Conservation (phyloP, 148 eudicot genomes). For the Vaccinium vitisidaea region DNA sequence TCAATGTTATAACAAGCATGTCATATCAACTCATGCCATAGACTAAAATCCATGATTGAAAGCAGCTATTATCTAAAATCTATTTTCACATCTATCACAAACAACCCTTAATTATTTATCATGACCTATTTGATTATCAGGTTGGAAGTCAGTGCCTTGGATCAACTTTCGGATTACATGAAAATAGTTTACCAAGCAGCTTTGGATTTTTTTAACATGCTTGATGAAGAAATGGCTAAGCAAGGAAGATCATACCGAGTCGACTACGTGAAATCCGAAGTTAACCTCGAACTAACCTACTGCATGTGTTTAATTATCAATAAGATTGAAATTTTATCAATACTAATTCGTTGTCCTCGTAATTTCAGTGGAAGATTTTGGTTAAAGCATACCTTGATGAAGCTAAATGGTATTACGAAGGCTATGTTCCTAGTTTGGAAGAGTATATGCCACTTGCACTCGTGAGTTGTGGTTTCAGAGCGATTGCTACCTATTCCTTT, state of each 20-base stretch:
- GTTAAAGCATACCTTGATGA: slow-evolving; percentile 35
- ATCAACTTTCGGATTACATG: slow-evolving; percentile 43
- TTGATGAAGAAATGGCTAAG: slow-evolving; percentile 32
- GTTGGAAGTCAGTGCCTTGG: slow-evolving; percentile 33
- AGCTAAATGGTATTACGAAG: slow-evolving; percentile 36
- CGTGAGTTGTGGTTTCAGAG: slow-evolving; percentile 15
- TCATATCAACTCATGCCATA: too few species aligned
- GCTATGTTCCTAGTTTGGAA: slow-evolving; percentile 35
- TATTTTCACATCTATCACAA: too few species aligned
- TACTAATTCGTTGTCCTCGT: neutral
- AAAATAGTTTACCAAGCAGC: slow-evolving; percentile 24
- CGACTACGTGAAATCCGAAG: slow-evolving; percentile 32
- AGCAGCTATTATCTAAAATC: too few species aligned
- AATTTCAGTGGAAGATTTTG: slow-evolving; percentile 27
- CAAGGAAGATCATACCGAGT: slow-evolving; percentile 29
- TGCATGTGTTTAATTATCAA: neutral
- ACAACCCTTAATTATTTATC: too few species aligned
- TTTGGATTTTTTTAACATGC: slow-evolving; percentile 31
- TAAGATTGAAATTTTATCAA: neutral
- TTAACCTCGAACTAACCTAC: neutral
- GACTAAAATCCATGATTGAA: too few species aligned
- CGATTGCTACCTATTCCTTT: slow-evolving; percentile 20
- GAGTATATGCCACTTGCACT: slow-evolving; percentile 42
- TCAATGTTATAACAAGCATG: too few species aligned
- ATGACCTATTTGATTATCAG: slow-evolving; percentile 19